These are phyloP conservation scores for Candida nanaspora DNA, from an alignment of 805 yeast species.

Conservation along the genomic window DNA sequence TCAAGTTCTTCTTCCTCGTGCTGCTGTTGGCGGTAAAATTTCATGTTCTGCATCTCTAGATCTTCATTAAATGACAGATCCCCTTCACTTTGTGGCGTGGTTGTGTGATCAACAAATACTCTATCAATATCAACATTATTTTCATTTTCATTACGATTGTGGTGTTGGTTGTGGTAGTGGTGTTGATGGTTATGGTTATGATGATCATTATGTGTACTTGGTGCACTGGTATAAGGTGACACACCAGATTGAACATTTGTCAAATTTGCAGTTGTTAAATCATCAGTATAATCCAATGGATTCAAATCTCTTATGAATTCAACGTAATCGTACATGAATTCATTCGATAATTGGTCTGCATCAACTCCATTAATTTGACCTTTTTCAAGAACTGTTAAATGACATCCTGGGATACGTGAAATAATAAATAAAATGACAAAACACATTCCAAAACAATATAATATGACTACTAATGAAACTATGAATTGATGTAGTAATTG, in stretches of 20 bases:
- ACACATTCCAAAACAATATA: conserved; percentile 60
- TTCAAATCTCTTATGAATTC: conserved; percentile 81
- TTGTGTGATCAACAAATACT: too few species aligned
- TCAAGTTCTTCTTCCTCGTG: background rate
- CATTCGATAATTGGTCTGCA: conserved; percentile 78
- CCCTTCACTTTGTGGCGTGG: too few species aligned
- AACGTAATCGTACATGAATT: conserved; percentile 85
- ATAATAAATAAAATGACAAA: conserved; percentile 54
- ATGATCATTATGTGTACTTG: too few species aligned
- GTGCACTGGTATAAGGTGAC: too few species aligned
- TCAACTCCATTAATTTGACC: conserved; percentile 77
- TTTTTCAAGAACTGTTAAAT: conserved; percentile 64
- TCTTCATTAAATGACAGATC: background rate
- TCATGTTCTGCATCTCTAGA: background rate
- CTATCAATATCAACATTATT: too few species aligned
- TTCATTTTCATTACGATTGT: too few species aligned
- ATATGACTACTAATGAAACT: conserved; percentile 36
- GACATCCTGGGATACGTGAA: conserved; percentile 69
- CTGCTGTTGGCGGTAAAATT: background rate
- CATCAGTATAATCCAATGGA: conserved; percentile 12
- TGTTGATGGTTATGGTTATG: background rate
- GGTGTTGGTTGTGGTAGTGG: too few species aligned
- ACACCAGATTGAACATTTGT: too few species aligned
- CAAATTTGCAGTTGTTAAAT: too few species aligned
- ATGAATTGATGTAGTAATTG: conserved; percentile 69